A percentile compares a stretch with the other conserved stretches of the same genome.
These are phyloP conservation scores for Didymosphaeria variabile DNA, from an alignment of 2,329 filamentous ascomycete genomes.

Conservation along the genomic window DNA sequence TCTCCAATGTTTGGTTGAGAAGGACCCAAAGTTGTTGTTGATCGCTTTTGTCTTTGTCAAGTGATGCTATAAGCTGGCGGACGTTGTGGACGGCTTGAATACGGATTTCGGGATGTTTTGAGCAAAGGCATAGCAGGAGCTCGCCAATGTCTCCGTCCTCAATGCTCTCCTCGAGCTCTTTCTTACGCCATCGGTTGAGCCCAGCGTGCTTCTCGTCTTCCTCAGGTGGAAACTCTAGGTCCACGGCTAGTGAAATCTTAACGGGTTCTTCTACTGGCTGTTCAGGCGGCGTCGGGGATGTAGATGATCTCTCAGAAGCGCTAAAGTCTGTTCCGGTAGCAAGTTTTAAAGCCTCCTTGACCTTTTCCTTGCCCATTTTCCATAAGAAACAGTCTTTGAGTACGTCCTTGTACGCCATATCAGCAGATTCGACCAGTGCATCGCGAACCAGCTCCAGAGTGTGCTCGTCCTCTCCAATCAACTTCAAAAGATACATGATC, in stretches of 20 bases:
- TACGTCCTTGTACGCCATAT: slow-evolving; percentile 38
- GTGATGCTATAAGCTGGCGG: slow-evolving; percentile 66
- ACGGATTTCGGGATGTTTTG: slow-evolving; percentile 76
- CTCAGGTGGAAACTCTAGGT: slow-evolving; percentile 48
- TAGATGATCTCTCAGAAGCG: slow-evolving; percentile 44
- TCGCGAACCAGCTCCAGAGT: slow-evolving; percentile 40
- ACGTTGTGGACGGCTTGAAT: slow-evolving; percentile 78
- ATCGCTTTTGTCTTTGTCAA: slow-evolving; percentile 74
- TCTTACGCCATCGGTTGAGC: slow-evolving; percentile 73
- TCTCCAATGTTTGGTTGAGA: slow-evolving; percentile 81
- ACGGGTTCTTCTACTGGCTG: slow-evolving; percentile 19
- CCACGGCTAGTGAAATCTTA: slow-evolving; percentile 23
- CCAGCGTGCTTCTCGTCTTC: slow-evolving; percentile 57
- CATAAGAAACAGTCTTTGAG: slow-evolving; percentile 47
- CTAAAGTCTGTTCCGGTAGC: slow-evolving; percentile 48
- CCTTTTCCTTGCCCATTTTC: slow-evolving; percentile 50
- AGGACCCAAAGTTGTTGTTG: slow-evolving; percentile 82
- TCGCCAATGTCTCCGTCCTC: slow-evolving; percentile 78
- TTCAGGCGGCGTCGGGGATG: slow-evolving; percentile 34
- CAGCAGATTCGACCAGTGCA: slow-evolving; percentile 38
- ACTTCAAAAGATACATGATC: slow-evolving; percentile 45
- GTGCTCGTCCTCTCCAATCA: slow-evolving; percentile 47
- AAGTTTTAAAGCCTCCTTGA: slow-evolving; percentile 44
- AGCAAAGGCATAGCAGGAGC: slow-evolving; percentile 79
- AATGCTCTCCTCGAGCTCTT: slow-evolving; percentile 79